These are phyloP conservation scores for Nematocida ausubeli DNA, from an alignment of 371 early-diverging fungal species.

Conservation along the genomic window DNA sequence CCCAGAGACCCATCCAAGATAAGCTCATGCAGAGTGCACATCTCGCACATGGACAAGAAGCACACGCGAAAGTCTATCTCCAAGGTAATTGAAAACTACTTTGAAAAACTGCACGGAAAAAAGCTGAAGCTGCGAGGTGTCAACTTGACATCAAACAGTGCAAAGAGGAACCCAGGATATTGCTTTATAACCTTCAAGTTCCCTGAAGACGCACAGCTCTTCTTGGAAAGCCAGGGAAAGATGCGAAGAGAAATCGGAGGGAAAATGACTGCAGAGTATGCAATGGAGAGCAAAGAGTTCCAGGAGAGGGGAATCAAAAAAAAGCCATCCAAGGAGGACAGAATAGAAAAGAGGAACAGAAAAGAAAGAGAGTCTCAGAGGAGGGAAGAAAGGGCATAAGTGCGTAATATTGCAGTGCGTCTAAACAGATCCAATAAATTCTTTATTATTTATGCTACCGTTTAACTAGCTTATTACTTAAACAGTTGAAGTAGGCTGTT, in stretches of 20 bases:
- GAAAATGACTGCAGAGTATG: slow-evolving; percentile 46
- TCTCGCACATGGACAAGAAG: slow-evolving; percentile 61
- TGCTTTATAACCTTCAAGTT: slow-evolving; percentile 64
- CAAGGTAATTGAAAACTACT: slow-evolving; percentile 51
- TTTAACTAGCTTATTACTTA: no score
- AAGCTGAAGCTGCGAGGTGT: slow-evolving; percentile 56
- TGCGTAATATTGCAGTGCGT: neutral
- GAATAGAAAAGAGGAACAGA: slow-evolving; percentile 29
- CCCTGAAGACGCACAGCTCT: slow-evolving; percentile 58
- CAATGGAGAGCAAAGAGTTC: slow-evolving; percentile 58
- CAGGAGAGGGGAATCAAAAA: slow-evolving; percentile 53
- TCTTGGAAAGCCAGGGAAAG: slow-evolving; percentile 45
- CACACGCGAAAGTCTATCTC: slow-evolving; percentile 55
- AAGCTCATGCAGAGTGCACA: slow-evolving; percentile 58
- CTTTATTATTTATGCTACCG: neutral
- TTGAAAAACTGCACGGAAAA: slow-evolving; percentile 50
- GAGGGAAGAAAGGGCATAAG: no score
- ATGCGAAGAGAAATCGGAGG: slow-evolving; percentile 52
- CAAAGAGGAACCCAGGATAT: slow-evolving; percentile 64
- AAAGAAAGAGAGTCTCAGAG: slow-evolving; percentile 8
- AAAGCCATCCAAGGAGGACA: slow-evolving; percentile 45
- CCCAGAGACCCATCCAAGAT: slow-evolving; percentile 17
- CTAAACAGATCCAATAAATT: neutral
- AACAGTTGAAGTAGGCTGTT: no score
- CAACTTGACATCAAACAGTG: slow-evolving; percentile 33